Evolutionary conservation across 768 basidiomycete genomes (phyloP).

Genomic region (Rhodotorula sphaerocarpa): DNA sequence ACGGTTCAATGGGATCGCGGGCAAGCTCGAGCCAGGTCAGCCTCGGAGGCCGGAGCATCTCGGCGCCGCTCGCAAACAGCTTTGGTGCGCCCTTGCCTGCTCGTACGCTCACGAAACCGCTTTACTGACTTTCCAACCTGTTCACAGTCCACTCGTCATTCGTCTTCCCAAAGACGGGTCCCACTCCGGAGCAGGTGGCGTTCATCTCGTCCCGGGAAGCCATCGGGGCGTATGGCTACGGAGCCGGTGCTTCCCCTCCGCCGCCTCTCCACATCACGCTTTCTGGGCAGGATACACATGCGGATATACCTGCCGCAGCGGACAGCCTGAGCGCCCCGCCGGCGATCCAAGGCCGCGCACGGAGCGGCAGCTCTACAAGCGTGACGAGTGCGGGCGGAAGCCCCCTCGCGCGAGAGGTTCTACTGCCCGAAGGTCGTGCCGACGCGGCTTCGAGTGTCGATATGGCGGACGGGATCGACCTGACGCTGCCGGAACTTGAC

Average conservation of each 20-base stretch:
- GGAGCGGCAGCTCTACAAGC: constrained; percentile 6
- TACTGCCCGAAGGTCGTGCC: too few species aligned
- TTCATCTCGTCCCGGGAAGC: constrained; percentile 34
- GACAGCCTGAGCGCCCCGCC: background rate
- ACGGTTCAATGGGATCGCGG: constrained; percentile 6
- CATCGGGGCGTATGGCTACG: constrained; percentile 32
- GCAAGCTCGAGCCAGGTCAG: constrained; percentile 12
- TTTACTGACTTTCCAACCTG: too few species aligned
- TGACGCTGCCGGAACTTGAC: too few species aligned
- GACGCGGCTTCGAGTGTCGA: too few species aligned
- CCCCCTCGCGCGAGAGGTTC: constrained; percentile 3
- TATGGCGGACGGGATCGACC: too few species aligned
- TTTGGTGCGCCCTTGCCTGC: constrained; percentile 15
- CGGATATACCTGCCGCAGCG: background rate
- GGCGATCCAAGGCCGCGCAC: background rate
- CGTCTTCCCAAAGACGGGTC: constrained; percentile 25
- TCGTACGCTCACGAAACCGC: too few species aligned
- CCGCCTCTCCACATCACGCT: background rate
- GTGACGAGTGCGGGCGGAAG: background rate
- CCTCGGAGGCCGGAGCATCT: constrained; percentile 19
- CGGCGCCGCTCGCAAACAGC: constrained; percentile 24
- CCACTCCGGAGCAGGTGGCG: constrained; percentile 26
- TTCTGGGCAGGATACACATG: background rate
- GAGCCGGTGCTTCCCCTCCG: background rate
- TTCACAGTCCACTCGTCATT: constrained; percentile 25